Evolutionary conservation across 495 filamentous ascomycete genomes (phyloP), one percentile per base, ranked within the genome.

Genomic region (Staphylotrichum longicolle): DNA sequence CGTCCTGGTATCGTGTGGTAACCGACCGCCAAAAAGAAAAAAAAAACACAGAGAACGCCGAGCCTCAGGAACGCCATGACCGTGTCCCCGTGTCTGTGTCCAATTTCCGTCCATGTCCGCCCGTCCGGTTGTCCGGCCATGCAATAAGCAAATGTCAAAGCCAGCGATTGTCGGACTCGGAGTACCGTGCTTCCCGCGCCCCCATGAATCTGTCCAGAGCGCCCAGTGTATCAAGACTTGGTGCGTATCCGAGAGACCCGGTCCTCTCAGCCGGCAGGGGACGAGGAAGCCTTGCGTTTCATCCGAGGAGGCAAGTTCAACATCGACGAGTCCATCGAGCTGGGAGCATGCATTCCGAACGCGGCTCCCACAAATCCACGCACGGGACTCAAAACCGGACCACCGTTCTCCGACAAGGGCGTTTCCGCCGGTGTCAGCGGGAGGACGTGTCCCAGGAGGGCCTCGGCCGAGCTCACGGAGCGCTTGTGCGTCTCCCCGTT

Each of bases 371-470:
- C 30, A 45, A 35, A 50, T 58, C 52, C 39, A 11, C 53, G 41
- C 27, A 44, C 56, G 33, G 44, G 52, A 33, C 37, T 11, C 30
- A 35, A 20, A 11, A 30, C 42, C 3, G 61, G 64, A 8, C 63
- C 20, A 27, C 20, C 47, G 3, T 55, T 60, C 63, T 73, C 76
- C 32, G 68, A 72, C 56, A 66, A 54, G 46, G 78, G 78, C 35
- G 75, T 77, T 42, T 75, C 71, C 47, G 52, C 71, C 51, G 77
- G 77, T 14, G 77, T 79, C 56, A 75, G 57, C 48, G 77, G 75
- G 30, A 77, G 65, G 32, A 68, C 72, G 41, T 72, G 65, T 7
- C 74, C 73, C 15, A 70, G 60, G 34, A 78, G 66, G 20, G 73
- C 74, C 41, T 71, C 67, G 49, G 70, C 74, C 45, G 72, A 71